Conservation (phyloP, 176 grass and related monocot species). For the Melocanna baccifera region DNA sequence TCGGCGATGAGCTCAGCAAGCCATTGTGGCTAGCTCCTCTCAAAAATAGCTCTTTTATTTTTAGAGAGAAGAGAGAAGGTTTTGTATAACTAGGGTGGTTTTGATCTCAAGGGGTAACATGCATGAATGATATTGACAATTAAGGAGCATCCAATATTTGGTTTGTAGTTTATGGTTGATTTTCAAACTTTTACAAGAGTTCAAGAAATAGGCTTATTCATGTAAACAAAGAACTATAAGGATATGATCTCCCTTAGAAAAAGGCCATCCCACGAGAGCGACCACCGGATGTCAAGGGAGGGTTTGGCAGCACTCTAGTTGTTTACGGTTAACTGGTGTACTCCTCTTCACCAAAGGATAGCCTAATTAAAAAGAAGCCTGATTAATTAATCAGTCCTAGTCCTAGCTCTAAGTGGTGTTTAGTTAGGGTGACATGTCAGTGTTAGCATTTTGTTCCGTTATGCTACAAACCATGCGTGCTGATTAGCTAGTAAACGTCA, state of each 20-base stretch:
- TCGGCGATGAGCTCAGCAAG: no score
- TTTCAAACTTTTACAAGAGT: no score
- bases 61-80: no score
- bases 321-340: conserved; percentile 22
- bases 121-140: no score
- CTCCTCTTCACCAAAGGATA: not conserved
- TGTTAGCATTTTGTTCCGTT: conserved; percentile 38
- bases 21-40: no score
- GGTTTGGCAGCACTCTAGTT: conserved; percentile 36
- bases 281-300: conserved; percentile 40
- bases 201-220: no score
- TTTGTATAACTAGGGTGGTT: no score
- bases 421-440: conserved; percentile 30
- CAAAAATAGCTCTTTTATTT: no score
- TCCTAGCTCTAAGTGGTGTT: conserved; percentile 5
- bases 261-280: conserved; percentile 29
- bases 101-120: no score
- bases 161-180: no score
- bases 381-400: conserved; percentile 9
- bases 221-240: not conserved
- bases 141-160: no score
- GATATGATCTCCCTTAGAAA: conserved; percentile 16
- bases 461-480: not conserved
- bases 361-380: not conserved
- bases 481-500: conserved; percentile 46